These are phyloP conservation scores for Kodamaea plutei DNA, from an alignment of 1,139 yeast species.

Conservation along the genomic window DNA sequence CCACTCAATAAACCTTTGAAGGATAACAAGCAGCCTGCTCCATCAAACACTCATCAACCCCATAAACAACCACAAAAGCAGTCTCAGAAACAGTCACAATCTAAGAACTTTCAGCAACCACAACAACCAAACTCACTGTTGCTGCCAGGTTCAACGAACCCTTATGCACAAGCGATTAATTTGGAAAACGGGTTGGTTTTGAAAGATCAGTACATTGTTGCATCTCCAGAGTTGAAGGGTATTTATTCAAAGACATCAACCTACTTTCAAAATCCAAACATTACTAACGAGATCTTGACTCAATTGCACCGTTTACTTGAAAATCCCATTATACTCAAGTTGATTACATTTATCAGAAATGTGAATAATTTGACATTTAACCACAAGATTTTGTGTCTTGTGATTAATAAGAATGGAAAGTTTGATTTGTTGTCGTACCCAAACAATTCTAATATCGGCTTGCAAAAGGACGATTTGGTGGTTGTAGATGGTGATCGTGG, in stretches of 20 bases:
- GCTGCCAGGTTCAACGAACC: constrained; percentile 2
- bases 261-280: constrained; percentile 43
- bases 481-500: constrained; percentile 52
- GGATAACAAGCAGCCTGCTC: constrained; percentile 2
- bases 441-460: constrained; percentile 46
- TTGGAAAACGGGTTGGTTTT: constrained; percentile 57
- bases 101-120: constrained; percentile 1
- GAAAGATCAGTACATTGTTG: constrained; percentile 48
- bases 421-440: constrained; percentile 47
- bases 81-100: constrained; percentile 3
- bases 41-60: constrained; percentile 1
- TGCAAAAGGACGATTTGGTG: constrained; percentile 45
- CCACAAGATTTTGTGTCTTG: constrained; percentile 43
- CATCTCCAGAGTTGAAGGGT: constrained; percentile 46
- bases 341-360: constrained; percentile 40
- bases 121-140: background rate
- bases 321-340: constrained; percentile 28
- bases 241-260: constrained; percentile 40
- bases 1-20: too few relatives aligned
- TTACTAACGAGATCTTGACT: constrained; percentile 31
- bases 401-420: constrained; percentile 55
- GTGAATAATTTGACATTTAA: constrained; percentile 41
- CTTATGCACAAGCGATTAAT: constrained; percentile 21
- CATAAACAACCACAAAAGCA: constrained; percentile 5
- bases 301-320: constrained; percentile 30